Conservation (phyloP, 1,139 yeast species). For the Yamadazyma membranifaciens region DNA sequence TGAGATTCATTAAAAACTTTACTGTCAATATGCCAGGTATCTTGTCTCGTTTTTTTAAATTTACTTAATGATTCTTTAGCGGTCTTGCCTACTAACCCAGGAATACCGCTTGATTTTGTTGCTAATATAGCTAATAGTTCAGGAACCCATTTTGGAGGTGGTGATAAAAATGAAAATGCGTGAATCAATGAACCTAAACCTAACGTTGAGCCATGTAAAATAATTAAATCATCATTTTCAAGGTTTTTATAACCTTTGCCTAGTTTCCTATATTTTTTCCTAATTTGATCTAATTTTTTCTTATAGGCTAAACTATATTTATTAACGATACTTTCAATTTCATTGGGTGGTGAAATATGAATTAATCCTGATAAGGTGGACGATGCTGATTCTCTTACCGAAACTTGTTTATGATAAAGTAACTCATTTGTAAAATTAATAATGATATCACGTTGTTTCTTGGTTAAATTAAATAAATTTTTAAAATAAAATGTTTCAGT, state of each 20-base stretch:
- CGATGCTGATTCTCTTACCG: slow-evolving; percentile 77
- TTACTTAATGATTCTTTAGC: slow-evolving; percentile 81
- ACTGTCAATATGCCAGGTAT: slow-evolving; percentile 94
- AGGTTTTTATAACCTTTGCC: slow-evolving; percentile 29
- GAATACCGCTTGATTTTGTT: slow-evolving; percentile 62
- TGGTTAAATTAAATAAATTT: slow-evolving; percentile 57
- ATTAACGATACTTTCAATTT: slow-evolving; percentile 38
- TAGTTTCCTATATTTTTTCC: slow-evolving; percentile 29
- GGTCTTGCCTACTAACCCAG: slow-evolving; percentile 79
- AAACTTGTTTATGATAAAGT: slow-evolving; percentile 65
- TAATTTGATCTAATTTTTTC: slow-evolving; percentile 29
- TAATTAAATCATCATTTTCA: slow-evolving; percentile 41
- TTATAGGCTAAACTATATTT: slow-evolving; percentile 25
- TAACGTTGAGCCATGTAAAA: slow-evolving; percentile 81
- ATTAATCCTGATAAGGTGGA: slow-evolving; percentile 77
- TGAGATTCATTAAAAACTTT: slow-evolving; percentile 74
- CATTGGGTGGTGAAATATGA: slow-evolving; percentile 68
- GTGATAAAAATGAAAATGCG: slow-evolving; percentile 89
- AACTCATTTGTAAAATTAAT: slow-evolving; percentile 52
- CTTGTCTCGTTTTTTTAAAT: slow-evolving; percentile 90
- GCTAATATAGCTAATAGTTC: slow-evolving; percentile 67
- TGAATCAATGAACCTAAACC: slow-evolving; percentile 87
- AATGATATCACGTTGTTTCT: slow-evolving; percentile 49
- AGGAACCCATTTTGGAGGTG: slow-evolving; percentile 93
- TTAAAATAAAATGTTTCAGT: slow-evolving; percentile 75